These are phyloP conservation scores for Saposhnikovia divaricata DNA, from an alignment of 129 eudicot species.

Conservation along the genomic window DNA sequence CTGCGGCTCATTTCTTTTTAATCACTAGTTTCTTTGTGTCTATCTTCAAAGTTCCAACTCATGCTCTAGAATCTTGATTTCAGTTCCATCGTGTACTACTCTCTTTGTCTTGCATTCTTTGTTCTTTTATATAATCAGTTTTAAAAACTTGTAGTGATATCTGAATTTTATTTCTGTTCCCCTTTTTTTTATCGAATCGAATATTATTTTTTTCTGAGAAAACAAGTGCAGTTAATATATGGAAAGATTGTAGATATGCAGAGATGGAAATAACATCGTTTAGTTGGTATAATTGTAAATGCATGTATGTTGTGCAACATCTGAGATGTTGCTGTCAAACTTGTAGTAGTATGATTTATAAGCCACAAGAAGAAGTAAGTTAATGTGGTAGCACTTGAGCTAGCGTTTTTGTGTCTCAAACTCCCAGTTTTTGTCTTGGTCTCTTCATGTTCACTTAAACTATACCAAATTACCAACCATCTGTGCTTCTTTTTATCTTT, in stretches of 20 bases:
- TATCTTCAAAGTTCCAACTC: neutral
- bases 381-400: neutral
- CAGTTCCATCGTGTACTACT: neutral
- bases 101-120: neutral
- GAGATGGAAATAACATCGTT: too few relatives aligned
- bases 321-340: neutral
- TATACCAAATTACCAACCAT: too few relatives aligned
- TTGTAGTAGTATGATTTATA: neutral
- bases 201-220: neutral
- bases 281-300: neutral
- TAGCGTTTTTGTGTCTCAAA: neutral
- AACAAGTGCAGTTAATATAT: neutral
- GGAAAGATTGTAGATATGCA: neutral
- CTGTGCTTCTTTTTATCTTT: neutral
- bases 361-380: neutral
- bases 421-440: neutral
- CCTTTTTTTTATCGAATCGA: too few relatives aligned
- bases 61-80: neutral
- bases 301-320: slow-evolving; percentile 2
- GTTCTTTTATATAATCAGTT: neutral
- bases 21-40: neutral
- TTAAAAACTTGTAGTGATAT: neutral
- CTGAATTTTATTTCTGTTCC: neutral
- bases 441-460: neutral
- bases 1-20: neutral